Evolutionary conservation across 1,139 yeast genomes (phyloP), one percentile per base, ranked within the genome.

Genomic region (Casaregolazyma suthepensis): DNA sequence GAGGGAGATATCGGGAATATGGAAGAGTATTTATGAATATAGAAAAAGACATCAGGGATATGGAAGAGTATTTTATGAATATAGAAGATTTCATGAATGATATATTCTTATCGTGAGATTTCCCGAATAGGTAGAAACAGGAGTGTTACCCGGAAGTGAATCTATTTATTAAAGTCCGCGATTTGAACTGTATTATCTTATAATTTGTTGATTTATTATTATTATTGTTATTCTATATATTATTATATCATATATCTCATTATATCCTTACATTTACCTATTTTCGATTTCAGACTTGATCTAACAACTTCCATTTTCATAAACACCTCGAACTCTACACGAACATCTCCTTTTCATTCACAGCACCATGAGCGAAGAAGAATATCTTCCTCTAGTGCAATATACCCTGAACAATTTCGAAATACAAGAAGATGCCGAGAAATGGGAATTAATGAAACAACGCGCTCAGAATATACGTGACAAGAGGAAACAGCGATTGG

Each of bases 381-480:
- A 55, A 17, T 55, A 48, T 29, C 51, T 53, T 40, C 53, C 52
- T 29, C 50, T 55, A 4, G 51, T 56, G 20, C 53, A 51, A 19
- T 53, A 73, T 26, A 73, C 79, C 1, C 68, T 74, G 12, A 80
- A 79, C 23, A 75, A 76, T 18, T 78, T 80, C 55, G 80, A 78
- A 51, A 73, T 78, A 4, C 76, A 77, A 56, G 80, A 82, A 3
- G 87, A 83, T 60, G 26, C 61, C 5, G 59, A 59, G 22, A 57
- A 62, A 1, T 55, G 61, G 44, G 65, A 61, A 17, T 45, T 63
- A 3, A 57, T 61, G 2, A 59, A 59, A 20, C 57, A 55, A 29
- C 57, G 53, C 40, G 48, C 60, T 50, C 56, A 54, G 19, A 53
- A 57, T 19, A 55, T 62, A 19, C 53, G 52, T 37, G 61, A 57